These are phyloP conservation scores for Citrullus mucosospermus DNA, from an alignment of 306 rosid species.

Conservation along the genomic window DNA sequence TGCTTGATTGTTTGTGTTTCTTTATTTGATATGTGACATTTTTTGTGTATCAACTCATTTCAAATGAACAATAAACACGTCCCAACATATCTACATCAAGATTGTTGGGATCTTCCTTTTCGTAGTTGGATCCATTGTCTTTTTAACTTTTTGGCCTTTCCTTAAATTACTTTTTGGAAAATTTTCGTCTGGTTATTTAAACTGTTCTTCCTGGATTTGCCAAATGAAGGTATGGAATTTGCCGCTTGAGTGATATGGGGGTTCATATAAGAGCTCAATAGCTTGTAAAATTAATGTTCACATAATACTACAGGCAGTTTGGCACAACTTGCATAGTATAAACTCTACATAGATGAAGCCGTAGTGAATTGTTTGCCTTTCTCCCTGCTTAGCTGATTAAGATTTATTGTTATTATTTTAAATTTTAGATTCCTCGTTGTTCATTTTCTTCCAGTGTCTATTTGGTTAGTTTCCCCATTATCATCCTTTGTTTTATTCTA, in stretches of 20 bases:
- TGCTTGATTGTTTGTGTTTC: not conserved
- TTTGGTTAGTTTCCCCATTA: not conserved
- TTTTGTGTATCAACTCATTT: not conserved
- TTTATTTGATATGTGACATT: not conserved
- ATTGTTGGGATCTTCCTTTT: not conserved
- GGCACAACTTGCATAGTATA: not conserved
- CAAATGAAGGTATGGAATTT: not conserved
- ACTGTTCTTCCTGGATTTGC: no score
- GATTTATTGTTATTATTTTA: not conserved
- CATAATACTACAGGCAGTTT: not conserved
- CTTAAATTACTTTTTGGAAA: not conserved
- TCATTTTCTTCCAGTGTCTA: not conserved
- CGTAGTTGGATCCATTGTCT: not conserved
- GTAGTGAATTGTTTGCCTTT: not conserved
- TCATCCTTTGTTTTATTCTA: not conserved
- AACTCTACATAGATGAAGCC: not conserved
- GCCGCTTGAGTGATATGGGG: not conserved
- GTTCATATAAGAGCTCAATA: not conserved
- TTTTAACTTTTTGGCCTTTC: not conserved
- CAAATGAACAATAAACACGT: not conserved
- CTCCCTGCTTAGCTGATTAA: not conserved
- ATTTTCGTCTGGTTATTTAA: not conserved
- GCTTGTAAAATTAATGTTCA: not conserved
- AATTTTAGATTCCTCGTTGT: not conserved
- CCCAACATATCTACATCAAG: not conserved